Base-by-base conservation (phyloP, 352 stramenopile genomes). In the Phytophthora fragariaefolia region DNA sequence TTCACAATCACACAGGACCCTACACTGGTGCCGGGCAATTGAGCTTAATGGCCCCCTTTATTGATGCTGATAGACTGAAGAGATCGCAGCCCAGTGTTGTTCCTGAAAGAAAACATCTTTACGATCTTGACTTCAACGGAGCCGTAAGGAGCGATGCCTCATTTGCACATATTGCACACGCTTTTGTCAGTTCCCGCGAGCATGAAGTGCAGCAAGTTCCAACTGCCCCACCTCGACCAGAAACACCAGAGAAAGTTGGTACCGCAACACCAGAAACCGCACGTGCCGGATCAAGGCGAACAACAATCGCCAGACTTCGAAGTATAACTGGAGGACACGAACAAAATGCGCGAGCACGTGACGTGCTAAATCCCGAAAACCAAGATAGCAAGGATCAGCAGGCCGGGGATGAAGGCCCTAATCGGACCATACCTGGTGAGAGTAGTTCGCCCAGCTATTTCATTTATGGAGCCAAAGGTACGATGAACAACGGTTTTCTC, bases 41-140 rank as follows among this genome's bases (percentile, higher is more conserved):
- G 15, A 85, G 73, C 45, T 63, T 72, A 10, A 76, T 82, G 64
- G 71, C 78, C 24, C 77, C 77, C 2, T 85, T 85, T 30, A 56
- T 76, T 32, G 76, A 84, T n/a, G 24, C 58, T 7, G 52, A 64
- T 38, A 71, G 56, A 63, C 66, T 26, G 28, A 69, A 72, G 56
- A 65, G 54, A 28, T 24, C 48, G 5, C 42, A 63, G n/a, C 15
- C 42, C 2, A 51, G 4, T 30, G 46, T 52, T 15, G 18, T 53
- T 62, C 18, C 51, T 20, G 61, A 69, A 27, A 50, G 46, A 30
- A 76, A 69, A 20, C 71, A 66, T 47, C 36, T 76, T 23, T 76
- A 76, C 15, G 63, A 76, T 15, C 42, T 76, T 15, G 68, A 76
- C 28, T 72, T 76, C 36, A 66, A 18, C n/a, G 18, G 58, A 18